phyloP scores from a whole-genome alignment of 495 filamentous ascomycete species.

The Bathelium albidoporum region DNA sequence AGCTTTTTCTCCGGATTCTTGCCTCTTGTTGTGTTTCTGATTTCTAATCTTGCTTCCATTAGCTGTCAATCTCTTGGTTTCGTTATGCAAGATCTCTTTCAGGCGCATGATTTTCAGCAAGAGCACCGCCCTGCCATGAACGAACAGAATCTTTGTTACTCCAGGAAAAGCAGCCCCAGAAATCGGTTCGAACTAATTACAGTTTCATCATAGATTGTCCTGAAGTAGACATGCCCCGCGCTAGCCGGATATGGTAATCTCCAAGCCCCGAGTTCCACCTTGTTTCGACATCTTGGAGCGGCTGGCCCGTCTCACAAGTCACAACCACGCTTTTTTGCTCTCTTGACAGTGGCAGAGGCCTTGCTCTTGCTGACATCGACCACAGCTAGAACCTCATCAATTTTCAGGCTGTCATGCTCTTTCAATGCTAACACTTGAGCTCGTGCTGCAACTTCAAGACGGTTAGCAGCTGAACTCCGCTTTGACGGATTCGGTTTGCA shows the following conservation, averaged over 20 bases:
- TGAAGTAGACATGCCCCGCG: too few species aligned
- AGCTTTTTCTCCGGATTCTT: neutral
- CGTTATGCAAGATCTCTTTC: neutral
- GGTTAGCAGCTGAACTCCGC: too few species aligned
- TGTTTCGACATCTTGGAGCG: neutral
- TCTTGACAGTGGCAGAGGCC: neutral
- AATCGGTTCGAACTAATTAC: too few species aligned
- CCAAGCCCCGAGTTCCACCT: neutral
- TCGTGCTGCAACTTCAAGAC: neutral
- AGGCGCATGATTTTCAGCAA: neutral
- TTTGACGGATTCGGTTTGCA: too few species aligned
- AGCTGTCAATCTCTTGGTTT: neutral
- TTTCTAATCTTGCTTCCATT: neutral
- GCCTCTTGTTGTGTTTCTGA: neutral
- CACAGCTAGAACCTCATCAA: neutral
- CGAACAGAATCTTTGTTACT: conserved; percentile 1
- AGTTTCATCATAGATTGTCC: too few species aligned
- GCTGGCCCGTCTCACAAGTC: neutral
- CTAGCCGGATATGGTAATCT: too few species aligned
- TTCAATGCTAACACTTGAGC: neutral
- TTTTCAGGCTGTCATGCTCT: neutral
- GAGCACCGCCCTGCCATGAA: neutral
- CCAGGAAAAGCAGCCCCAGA: conserved; percentile 3
- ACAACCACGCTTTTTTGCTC: neutral
- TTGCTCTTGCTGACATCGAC: neutral